These are phyloP conservation scores for Mucor ambiguus DNA, from an alignment of 371 early-diverging fungal genomes.

Conservation along the genomic window DNA sequence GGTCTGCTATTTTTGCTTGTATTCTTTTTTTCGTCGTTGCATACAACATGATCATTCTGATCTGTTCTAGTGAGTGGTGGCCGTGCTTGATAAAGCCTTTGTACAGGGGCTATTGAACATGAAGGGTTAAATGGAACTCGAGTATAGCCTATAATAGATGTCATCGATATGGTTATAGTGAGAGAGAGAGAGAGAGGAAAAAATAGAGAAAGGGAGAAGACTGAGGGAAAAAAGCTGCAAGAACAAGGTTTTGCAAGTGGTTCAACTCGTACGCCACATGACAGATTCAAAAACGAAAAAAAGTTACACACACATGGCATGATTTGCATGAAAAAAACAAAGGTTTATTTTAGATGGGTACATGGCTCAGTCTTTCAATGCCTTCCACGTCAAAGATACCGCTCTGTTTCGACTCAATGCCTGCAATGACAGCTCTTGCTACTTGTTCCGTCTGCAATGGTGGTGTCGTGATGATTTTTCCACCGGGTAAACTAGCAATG, in stretches of 20 bases:
- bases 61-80: not conserved
- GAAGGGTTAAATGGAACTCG: constrained; percentile 18
- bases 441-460: constrained; percentile 64
- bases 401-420: constrained; percentile 41
- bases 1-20: not conserved
- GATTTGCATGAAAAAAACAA: not conserved
- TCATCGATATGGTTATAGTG: constrained; percentile 10
- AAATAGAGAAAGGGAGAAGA: not conserved
- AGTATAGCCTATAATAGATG: constrained; percentile 24
- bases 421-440: constrained; percentile 61
- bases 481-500: constrained; percentile 58
- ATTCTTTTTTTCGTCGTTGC: not conserved
- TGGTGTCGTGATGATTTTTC: constrained; percentile 60
- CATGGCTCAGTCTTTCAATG: constrained; percentile 37
- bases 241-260: not conserved
- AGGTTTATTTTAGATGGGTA: constrained; percentile 12
- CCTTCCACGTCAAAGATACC: constrained; percentile 60
- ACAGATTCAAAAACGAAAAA: not conserved
- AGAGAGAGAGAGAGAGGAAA: constrained; percentile 2
- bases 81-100: constrained; percentile 1
- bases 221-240: not conserved
- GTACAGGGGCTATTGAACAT: constrained; percentile 19
- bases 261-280: not conserved
- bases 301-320: constrained; percentile 13
- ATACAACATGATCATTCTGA: not conserved